Base-by-base conservation (phyloP, 1,284 basidiomycete species). In the Austroboletus olivaceoglutinosus region DNA sequence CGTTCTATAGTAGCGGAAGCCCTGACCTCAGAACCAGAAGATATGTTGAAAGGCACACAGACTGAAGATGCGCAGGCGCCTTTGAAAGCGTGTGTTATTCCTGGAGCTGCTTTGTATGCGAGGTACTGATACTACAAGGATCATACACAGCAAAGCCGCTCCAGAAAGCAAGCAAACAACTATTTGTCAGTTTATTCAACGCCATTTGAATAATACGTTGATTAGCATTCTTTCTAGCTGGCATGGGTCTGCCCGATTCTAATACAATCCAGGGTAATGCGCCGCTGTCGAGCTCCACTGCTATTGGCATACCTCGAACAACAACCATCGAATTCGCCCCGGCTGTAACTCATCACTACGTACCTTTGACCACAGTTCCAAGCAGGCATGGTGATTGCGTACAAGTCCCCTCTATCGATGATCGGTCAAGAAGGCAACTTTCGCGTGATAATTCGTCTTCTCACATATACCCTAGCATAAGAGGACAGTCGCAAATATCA, bases 321-420 rank as follows among this genome's bases (percentile, higher is more conserved):
- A 77, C 81, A 51, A 85, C 82, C 0, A 70, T 86, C 22, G 84
- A 86, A 53, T 76, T 77, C 47, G 71, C 72, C 9, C 61, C 66
- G 15, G 51, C 38, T 9, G 47, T 65, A 16, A 47, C 50, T 34
- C 69, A 48, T 39, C 64, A 55, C 27, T 40, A 59, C 47, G 43
- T 55, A n/a, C 51, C 65, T 10, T 48, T 54, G 31, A 27, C 54
- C 9, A 36, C 49, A 4, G 54, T 45, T 37, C 16, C 43, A 23
- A 58, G 47, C 22, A 43, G 30, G 23, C 44, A 21, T 7, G 31
- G 43, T 21, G 42, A 44, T 23, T 33, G n/a, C 6, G 13, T 34
- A 11, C 51, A 19, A 38, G 49, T 51, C 21, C 4, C 43, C 9
- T 27, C 44, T 2, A 38, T 31, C 16, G 43, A 42, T 25, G 56